phyloP scores from a whole-genome alignment of 2,329 filamentous ascomycete genomes.

The Endothia cerciana region DNA sequence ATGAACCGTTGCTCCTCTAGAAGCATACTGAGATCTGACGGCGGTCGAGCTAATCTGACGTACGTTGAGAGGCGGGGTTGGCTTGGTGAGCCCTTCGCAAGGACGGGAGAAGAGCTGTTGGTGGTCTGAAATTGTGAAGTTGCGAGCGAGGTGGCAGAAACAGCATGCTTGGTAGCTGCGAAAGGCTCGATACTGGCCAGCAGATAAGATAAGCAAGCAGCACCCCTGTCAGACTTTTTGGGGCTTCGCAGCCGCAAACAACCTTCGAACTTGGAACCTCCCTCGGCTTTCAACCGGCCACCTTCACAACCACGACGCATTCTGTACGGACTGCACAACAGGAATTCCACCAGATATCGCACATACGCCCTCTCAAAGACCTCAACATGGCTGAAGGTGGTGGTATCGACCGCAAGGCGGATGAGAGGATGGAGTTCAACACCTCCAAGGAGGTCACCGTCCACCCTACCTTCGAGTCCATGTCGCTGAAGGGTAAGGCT shows the following conservation, averaged over 20 bases:
- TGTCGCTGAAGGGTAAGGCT: slow-evolving; percentile 81
- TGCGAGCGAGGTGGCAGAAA: neutral
- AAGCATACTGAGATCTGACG: slow-evolving; percentile 60
- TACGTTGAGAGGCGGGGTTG: neutral
- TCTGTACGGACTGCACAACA: neutral
- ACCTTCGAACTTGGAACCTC: neutral
- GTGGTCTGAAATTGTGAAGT: neutral
- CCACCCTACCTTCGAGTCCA: slow-evolving; percentile 90
- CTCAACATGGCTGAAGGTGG: slow-evolving; percentile 79
- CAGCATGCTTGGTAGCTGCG: slow-evolving; percentile 4
- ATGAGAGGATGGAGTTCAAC: slow-evolving; percentile 97
- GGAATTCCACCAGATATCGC: slow-evolving; percentile 39
- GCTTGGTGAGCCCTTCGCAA: neutral
- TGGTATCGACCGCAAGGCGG: slow-evolving; percentile 84
- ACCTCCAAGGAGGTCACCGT: slow-evolving; percentile 98
- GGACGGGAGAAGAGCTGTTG: neutral
- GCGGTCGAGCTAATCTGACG: neutral
- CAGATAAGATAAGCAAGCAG: slow-evolving; percentile 28
- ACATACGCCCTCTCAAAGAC: slow-evolving; percentile 42
- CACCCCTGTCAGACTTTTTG: slow-evolving; percentile 29
- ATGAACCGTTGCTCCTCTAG: slow-evolving; percentile 92
- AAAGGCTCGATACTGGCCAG: neutral
- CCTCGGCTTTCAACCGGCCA: slow-evolving; percentile 3
- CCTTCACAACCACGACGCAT: slow-evolving; percentile 13
- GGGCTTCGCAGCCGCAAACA: slow-evolving; percentile 17